Evolutionary conservation across 2,329 filamentous ascomycete genomes (phyloP).

Genomic region (Fusarium illudens): DNA sequence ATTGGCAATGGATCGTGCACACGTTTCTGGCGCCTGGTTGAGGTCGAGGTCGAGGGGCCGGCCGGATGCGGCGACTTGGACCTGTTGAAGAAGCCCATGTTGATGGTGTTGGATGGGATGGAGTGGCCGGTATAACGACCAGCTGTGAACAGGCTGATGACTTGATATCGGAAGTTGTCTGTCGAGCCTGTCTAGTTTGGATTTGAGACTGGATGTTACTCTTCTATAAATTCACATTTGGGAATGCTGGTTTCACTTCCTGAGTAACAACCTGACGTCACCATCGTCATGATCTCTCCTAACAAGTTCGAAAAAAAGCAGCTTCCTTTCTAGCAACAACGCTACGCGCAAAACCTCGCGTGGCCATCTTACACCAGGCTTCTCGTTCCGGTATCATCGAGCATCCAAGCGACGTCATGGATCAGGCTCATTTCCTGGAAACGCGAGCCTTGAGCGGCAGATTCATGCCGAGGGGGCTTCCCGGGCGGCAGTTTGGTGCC

Average conservation of each 20-base stretch:
- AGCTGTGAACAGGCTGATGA: background rate
- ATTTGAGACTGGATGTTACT: background rate
- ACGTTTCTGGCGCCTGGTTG: slow-evolving; percentile 17
- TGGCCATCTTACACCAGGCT: background rate
- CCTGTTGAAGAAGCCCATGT: slow-evolving; percentile 27
- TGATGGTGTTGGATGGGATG: background rate
- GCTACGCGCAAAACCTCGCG: background rate
- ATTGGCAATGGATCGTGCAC: slow-evolving; percentile 46
- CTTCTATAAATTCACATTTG: slow-evolving; percentile 25
- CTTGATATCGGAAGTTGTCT: background rate
- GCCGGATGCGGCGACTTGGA: slow-evolving; percentile 27
- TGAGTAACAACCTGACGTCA: slow-evolving; percentile 20
- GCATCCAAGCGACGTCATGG: slow-evolving; percentile 25
- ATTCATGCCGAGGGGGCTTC: slow-evolving; percentile 29
- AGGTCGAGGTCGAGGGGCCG: background rate
- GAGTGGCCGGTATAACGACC: slow-evolving; percentile 1
- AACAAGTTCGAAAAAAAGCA: background rate
- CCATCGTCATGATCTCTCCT: slow-evolving; percentile 12
- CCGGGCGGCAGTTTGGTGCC: slow-evolving; percentile 28
- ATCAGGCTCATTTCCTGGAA: slow-evolving; percentile 7
- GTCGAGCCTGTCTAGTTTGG: background rate
- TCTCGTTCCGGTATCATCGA: background rate
- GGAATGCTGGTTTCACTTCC: background rate
- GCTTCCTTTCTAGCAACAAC: background rate
- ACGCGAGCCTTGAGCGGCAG: slow-evolving; percentile 25